phyloP scores from a whole-genome alignment of 106 monocot genomes.

The Dendrobium officinale region DNA sequence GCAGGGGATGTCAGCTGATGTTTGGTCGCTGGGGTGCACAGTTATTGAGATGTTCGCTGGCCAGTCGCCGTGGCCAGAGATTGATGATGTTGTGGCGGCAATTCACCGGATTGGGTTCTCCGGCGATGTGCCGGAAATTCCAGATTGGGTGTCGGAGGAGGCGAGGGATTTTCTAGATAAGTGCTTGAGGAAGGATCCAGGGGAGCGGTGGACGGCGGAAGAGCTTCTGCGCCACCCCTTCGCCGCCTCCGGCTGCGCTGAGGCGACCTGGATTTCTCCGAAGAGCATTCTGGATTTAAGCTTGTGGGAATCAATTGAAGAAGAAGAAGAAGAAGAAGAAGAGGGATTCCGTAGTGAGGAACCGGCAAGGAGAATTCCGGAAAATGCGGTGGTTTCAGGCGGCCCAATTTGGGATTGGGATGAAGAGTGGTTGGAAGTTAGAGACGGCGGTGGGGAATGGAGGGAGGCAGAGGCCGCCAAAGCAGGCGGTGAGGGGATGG shows the following conservation, averaged over 20 bases:
- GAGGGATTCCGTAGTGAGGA: not conserved
- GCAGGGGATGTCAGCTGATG: conserved; percentile 44
- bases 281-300: conserved; percentile 55
- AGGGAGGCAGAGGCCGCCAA: not conserved
- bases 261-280: conserved; percentile 32
- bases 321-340: conserved; percentile 11
- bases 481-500: not conserved
- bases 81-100: conserved; percentile 12
- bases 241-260: not conserved
- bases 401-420: conserved; percentile 25
- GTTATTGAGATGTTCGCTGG: conserved; percentile 61
- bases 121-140: conserved; percentile 21
- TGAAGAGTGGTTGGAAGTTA: conserved; percentile 17
- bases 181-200: conserved; percentile 27
- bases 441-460: not conserved
- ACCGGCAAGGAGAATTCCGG: conserved; percentile 7
- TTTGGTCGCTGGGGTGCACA: conserved; percentile 67
- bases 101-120: conserved; percentile 48
- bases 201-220: conserved; percentile 47
- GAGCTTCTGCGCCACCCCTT: conserved; percentile 54
- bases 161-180: conserved; percentile 34
- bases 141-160: conserved; percentile 21
- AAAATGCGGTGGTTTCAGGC: not conserved
- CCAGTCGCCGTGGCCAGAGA: conserved; percentile 34
- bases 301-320: conserved; percentile 45